Evolutionary conservation across 371 early-diverging fungal species (phyloP), one percentile per base, ranked within the genome.

Genomic region (Basidiobolus meristosporus): DNA sequence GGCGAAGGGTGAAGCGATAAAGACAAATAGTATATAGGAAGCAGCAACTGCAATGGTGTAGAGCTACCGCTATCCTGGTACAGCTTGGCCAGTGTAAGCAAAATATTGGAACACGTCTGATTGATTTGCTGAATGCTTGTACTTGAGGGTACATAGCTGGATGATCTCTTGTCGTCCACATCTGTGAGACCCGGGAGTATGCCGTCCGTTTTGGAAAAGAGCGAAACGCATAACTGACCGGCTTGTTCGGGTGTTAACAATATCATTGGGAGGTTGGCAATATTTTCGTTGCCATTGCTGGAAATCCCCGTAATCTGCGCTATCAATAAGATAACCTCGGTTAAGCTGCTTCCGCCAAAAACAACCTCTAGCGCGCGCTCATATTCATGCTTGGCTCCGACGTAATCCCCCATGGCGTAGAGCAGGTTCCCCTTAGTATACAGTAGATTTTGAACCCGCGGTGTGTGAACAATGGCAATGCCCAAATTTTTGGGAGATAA

Each of bases 381-480:
- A 50, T 85, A 87, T 56, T 87, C 87, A 17, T 58, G 56, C 38
- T 78, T 65, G 10, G 86, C 85, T 1, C 74, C 78, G 7, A 51
- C 53, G 2, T 75, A 52, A 39, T 87, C 77, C 19, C 82, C 77
- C 36, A 80, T 58, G 2, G 84, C 81, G 51, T 73, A 75, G 35
- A 70, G 61, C 15, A 88, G 58, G 41, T 86, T 87, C 9, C 83
- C 91, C 54, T 81, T 81, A 3, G 83, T 76, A 53, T 82, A 84
- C 44, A 83, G 73, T 31, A 90, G 50, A 50, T 85, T 73, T 48
- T 76, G 74, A 20, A 81, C 57, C 16, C 82, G 62, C 21, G 70
- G 68, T 7, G 72, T 53, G 40, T 81, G 77, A 49, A 72, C 69
- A 2, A 60, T 56, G 9, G 38, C 7, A 38, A 29, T 42, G 36